Evolutionary conservation across 176 grass and related monocot species (phyloP), one percentile per base, ranked within the genome.

Genomic region (Rhynchospora pubera): DNA sequence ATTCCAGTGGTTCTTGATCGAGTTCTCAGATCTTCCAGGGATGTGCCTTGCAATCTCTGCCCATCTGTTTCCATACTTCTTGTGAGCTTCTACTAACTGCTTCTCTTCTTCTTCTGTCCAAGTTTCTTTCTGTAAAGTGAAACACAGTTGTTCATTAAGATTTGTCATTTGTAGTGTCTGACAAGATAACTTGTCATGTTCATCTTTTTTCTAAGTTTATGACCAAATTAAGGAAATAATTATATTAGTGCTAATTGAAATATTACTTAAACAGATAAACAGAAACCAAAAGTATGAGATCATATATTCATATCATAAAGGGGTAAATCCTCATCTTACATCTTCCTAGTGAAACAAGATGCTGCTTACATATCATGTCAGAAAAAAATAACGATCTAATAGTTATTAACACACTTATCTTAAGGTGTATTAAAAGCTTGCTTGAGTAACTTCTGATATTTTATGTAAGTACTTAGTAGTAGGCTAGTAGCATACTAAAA

Each of bases 1-100:
- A 21, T 97, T 97, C 92, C 92, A 94, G 45, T 93, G 95, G 46
- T 97, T 97, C 85, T 97, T 97, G 62, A 97, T 84, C 10, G 79
- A 59, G 69, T 97, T 97, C 83, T 97, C 90, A 4, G 92, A 89
- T 14, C 90, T 73, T 9, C 92, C 94, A 0, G 85, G 77, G 42
- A 97, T 83, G 55, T 82, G 50, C 62, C 43, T 88, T 0, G 92
- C 88, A 3, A 94, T 97, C 9, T 68, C 57, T 1, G 88, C 86
- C 95, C 92, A 97, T 15, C 84, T 50, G 24, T 93, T 97, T 26
- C 95, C 95, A 1, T 80, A 85, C 6, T 14, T 11, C 52, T 48
- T 86, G 57, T 97, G 92, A 0, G 90, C 88, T 44, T 76, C 57
- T 2, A 91, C 90, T 8, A 97, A 69, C 23, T 65, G 6, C 46